A percentile compares a stretch with the other conserved stretches of the same genome.
phyloP scores from a whole-genome alignment of 257 asterid species.

The Euphrasia confusa region DNA sequence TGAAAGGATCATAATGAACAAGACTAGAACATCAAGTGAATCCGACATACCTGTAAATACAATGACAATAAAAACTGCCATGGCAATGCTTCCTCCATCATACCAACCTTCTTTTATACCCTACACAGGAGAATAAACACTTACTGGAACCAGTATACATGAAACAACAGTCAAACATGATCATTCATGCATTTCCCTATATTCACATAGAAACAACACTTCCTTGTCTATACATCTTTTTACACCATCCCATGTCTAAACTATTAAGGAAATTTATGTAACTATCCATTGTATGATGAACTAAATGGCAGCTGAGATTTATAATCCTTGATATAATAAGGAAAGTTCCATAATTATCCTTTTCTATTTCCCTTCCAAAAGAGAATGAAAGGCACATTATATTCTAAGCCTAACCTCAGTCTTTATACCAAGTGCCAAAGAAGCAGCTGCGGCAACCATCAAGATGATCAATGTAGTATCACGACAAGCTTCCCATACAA shows the following conservation, averaged over 20 bases:
- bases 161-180: slow-evolving; percentile 1
- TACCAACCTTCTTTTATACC: slow-evolving; percentile 98
- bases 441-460: slow-evolving; percentile 99
- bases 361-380: not conserved
- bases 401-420: slow-evolving; percentile 59
- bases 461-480: slow-evolving; percentile 88
- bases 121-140: slow-evolving; percentile 34
- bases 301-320: not conserved
- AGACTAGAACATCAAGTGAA: not conserved
- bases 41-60: slow-evolving; percentile 62
- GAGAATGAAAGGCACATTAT: not conserved
- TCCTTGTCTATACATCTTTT: no score
- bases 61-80: slow-evolving; percentile 85
- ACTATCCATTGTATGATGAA: not conserved
- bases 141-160: slow-evolving; percentile 17
- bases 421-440: slow-evolving; percentile 86
- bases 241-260: no score
- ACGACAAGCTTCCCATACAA: slow-evolving; percentile 90
- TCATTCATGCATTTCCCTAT: slow-evolving; percentile 14
- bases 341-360: not conserved
- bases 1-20: slow-evolving; percentile 7
- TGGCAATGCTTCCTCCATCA: slow-evolving; percentile 96
- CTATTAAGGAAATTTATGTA: not conserved
- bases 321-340: not conserved
- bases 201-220: not conserved